phyloP scores from a whole-genome alignment of 495 filamentous ascomycete genomes.

The Sordaria brevicollis region DNA sequence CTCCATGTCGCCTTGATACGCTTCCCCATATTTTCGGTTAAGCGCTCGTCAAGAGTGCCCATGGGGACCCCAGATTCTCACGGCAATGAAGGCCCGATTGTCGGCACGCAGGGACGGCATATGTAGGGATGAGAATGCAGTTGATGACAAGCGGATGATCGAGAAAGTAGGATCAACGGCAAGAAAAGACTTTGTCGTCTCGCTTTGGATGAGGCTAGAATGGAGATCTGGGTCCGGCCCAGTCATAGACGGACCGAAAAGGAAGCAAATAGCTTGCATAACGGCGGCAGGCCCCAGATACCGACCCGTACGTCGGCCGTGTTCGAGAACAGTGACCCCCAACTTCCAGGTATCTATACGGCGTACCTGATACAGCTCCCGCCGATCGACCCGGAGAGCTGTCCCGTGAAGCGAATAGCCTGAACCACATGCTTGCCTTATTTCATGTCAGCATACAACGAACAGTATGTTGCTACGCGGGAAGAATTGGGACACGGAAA shows the following conservation, averaged over 20 bases:
- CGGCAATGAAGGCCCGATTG: slow-evolving; percentile 15
- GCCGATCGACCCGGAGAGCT: background rate
- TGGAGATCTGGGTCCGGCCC: background rate
- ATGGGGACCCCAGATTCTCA: background rate
- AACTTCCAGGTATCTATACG: background rate
- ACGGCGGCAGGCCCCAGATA: background rate
- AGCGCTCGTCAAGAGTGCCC: background rate
- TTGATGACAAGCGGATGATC: background rate
- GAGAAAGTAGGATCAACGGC: background rate
- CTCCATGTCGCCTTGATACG: background rate
- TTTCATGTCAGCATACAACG: background rate
- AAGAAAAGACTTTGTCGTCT: background rate
- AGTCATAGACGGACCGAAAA: background rate
- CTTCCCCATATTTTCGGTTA: slow-evolving; percentile 2
- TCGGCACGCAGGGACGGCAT: slow-evolving; percentile 5
- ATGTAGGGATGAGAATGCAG: background rate
- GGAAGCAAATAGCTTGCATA: background rate
- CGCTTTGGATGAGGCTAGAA: background rate
- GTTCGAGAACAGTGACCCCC: background rate
- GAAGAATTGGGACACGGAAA: background rate
- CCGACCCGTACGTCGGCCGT: background rate
- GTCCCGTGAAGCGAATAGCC: background rate
- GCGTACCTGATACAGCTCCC: background rate
- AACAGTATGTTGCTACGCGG: background rate
- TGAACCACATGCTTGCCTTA: background rate